A percentile compares a stretch with the other conserved stretches of the same genome.
phyloP scores from a whole-genome alignment of 768 basidiomycete species.

The Harrya chromipes region DNA sequence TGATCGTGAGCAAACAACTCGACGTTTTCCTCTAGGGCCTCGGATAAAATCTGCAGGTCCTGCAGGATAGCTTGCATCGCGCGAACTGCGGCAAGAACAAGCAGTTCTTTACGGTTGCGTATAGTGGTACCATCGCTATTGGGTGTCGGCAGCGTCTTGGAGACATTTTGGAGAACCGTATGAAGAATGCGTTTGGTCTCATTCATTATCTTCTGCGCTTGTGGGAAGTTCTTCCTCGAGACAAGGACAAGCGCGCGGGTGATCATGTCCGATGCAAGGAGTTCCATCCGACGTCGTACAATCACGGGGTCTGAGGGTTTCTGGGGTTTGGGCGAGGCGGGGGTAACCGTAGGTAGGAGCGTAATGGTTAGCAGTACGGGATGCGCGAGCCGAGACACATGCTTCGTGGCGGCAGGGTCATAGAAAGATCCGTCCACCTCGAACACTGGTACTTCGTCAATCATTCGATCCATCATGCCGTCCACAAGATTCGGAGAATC shows the following conservation, averaged over 20 bases:
- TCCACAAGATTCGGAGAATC: slow-evolving; percentile 72
- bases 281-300: slow-evolving; percentile 92
- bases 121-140: slow-evolving; percentile 43
- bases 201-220: slow-evolving; percentile 85
- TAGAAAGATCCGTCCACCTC: slow-evolving; percentile 96
- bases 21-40: slow-evolving; percentile 88
- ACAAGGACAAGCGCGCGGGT: slow-evolving; percentile 91
- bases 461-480: slow-evolving; percentile 95
- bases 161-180: slow-evolving; percentile 83
- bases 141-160: slow-evolving; percentile 65
- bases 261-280: slow-evolving; percentile 96
- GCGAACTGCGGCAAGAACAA: slow-evolving; percentile 69
- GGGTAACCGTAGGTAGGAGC: slow-evolving; percentile 55
- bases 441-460: slow-evolving; percentile 95
- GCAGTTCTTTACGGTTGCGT: slow-evolving; percentile 75
- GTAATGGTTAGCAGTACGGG: slow-evolving; percentile 95
- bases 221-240: slow-evolving; percentile 83
- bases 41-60: slow-evolving; percentile 82
- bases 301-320: slow-evolving; percentile 79
- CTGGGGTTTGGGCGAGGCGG: slow-evolving; percentile 34
- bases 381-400: slow-evolving; percentile 84
- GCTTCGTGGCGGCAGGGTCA: slow-evolving; percentile 82
- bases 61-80: slow-evolving; percentile 82
- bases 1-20: slow-evolving; percentile 92
- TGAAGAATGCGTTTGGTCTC: slow-evolving; percentile 93